phyloP scores from a whole-genome alignment of 1,139 yeast genomes.

The Candida freyschussii region DNA sequence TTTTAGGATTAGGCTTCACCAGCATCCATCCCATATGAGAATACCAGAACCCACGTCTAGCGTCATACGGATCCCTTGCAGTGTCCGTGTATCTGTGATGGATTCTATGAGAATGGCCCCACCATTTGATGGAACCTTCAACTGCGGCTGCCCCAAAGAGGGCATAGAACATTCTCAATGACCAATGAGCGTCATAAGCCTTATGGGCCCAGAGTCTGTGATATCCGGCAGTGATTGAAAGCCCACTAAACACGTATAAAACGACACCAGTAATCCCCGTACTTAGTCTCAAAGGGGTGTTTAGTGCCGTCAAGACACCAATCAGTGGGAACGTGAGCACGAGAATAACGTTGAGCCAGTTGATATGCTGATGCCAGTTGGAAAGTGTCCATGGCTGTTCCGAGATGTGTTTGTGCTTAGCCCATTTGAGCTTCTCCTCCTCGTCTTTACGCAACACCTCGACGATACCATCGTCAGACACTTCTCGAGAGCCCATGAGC shows the following conservation, averaged over 20 bases:
- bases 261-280: constrained; percentile 57
- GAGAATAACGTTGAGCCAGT: constrained; percentile 87
- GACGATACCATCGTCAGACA: constrained; percentile 53
- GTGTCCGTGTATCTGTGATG: constrained; percentile 99
- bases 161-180: constrained; percentile 70
- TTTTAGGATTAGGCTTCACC: constrained; percentile 86
- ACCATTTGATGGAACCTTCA: constrained; percentile 98
- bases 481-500: constrained; percentile 74
- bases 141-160: constrained; percentile 92
- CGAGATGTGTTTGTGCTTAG: constrained; percentile 63
- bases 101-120: constrained; percentile 96
- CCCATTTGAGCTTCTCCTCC: constrained; percentile 43
- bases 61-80: constrained; percentile 94
- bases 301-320: constrained; percentile 53
- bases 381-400: constrained; percentile 85
- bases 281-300: constrained; percentile 54
- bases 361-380: constrained; percentile 85
- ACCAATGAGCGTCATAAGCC: constrained; percentile 70
- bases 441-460: constrained; percentile 52
- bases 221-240: constrained; percentile 95
- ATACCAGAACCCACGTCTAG: constrained; percentile 92
- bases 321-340: constrained; percentile 65
- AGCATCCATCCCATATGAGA: constrained; percentile 99
- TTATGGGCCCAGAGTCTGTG: constrained; percentile 89
- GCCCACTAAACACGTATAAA: constrained; percentile 69